A percentile compares a stretch with the other conserved stretches of the same genome.
Evolutionary conservation across 257 asterid species (phyloP).

Genomic region (Dorcoceras hygrometricum): DNA sequence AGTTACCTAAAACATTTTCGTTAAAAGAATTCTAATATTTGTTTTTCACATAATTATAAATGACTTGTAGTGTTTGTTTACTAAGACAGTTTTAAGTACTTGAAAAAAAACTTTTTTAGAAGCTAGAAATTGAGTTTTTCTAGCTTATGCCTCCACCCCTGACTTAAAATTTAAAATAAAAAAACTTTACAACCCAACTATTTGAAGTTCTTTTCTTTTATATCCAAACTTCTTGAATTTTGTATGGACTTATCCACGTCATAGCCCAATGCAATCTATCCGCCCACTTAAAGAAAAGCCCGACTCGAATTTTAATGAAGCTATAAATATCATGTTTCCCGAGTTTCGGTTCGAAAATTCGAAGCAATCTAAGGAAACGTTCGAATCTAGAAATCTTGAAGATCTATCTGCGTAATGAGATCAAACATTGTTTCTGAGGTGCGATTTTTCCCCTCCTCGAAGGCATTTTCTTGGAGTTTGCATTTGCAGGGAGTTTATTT

Average conservation of each 20-base stretch:
- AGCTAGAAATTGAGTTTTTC: too few species aligned
- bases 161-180: too few species aligned
- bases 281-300: background rate
- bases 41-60: too few species aligned
- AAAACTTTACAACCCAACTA: too few species aligned
- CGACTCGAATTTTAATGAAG: constrained; percentile 25
- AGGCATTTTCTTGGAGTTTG: constrained; percentile 17
- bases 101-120: too few species aligned
- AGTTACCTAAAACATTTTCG: too few species aligned
- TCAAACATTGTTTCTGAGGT: constrained; percentile 89
- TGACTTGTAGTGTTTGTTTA: too few species aligned
- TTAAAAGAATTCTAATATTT: too few species aligned
- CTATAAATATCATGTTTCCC: constrained; percentile 1
- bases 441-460: constrained; percentile 16
- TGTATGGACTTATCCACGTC: background rate
- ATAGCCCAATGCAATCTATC: background rate
- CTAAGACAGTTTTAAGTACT: too few species aligned
- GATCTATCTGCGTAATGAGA: constrained; percentile 55
- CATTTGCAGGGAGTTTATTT: background rate
- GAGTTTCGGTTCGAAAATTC: constrained; percentile 23
- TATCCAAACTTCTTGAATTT: too few species aligned
- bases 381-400: constrained; percentile 36
- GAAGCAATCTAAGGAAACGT: constrained; percentile 20
- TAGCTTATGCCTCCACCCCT: too few species aligned
- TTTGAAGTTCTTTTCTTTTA: too few species aligned